Evolutionary conservation across 2,329 filamentous ascomycete genomes (phyloP).

Genomic region (Colletotrichum sojae): DNA sequence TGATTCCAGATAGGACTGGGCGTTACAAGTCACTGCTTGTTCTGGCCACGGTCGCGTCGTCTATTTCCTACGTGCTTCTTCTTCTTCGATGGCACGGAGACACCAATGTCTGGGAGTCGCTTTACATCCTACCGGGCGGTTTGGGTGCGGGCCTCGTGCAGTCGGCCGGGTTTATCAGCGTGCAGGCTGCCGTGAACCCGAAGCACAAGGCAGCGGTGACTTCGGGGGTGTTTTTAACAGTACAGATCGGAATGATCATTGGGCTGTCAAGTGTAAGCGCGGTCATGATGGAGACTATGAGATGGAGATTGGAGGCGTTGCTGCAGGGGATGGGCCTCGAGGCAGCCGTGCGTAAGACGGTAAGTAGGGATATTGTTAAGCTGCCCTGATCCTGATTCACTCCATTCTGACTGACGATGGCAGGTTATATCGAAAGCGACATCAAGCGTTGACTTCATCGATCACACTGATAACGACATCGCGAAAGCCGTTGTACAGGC

Average conservation of each 20-base stretch:
- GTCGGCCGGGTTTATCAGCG: conserved; percentile 57
- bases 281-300: conserved; percentile 46
- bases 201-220: conserved; percentile 57
- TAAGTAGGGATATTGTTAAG: conserved; percentile 30
- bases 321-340: conserved; percentile 39
- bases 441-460: conserved; percentile 52
- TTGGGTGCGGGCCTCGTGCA: conserved; percentile 58
- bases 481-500: conserved; percentile 49
- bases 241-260: conserved; percentile 54
- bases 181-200: conserved; percentile 56
- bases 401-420: not conserved
- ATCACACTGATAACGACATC: conserved; percentile 44
- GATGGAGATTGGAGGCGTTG: conserved; percentile 37
- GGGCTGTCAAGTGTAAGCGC: conserved; percentile 57
- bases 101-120: conserved; percentile 67
- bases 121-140: conserved; percentile 71
- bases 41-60: conserved; percentile 63
- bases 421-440: conserved; percentile 51
- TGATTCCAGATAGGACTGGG: conserved; percentile 62
- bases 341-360: conserved; percentile 30
- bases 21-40: conserved; percentile 70
- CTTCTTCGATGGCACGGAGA: conserved; percentile 72
- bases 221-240: conserved; percentile 56
- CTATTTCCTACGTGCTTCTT: conserved; percentile 66
- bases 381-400: no score